Evolutionary conservation across 768 basidiomycete species (phyloP).

Genomic region (Cystobasidium tubakii): DNA sequence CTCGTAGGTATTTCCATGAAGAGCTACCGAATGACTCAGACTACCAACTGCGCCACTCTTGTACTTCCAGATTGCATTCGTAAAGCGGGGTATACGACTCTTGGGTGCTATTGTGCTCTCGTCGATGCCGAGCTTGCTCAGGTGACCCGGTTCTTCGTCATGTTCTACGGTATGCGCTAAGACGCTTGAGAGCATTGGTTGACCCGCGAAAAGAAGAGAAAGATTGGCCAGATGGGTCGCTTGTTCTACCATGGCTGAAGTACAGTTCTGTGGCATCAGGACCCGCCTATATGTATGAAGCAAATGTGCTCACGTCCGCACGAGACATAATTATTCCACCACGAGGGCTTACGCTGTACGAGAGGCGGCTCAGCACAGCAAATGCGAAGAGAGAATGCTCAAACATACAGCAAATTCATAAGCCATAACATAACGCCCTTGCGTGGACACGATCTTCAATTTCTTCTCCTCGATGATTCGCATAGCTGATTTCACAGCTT

Average conservation of each 20-base stretch:
- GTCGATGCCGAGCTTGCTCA: slow-evolving; percentile 74
- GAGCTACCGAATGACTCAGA: slow-evolving; percentile 77
- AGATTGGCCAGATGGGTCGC: slow-evolving; percentile 72
- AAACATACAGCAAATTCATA: slow-evolving; percentile 51
- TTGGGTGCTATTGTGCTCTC: slow-evolving; percentile 67
- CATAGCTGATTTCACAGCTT: slow-evolving; percentile 93
- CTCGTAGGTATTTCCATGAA: slow-evolving; percentile 87
- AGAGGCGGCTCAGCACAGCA: not conserved
- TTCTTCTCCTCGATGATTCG: slow-evolving; percentile 88
- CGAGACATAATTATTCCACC: slow-evolving; percentile 89
- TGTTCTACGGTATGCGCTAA: slow-evolving; percentile 82
- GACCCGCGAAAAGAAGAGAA: slow-evolving; percentile 93
- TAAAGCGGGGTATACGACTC: slow-evolving; percentile 86
- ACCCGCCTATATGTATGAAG: not conserved
- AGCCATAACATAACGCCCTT: slow-evolving; percentile 65
- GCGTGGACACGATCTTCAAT: slow-evolving; percentile 89
- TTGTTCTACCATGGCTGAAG: slow-evolving; percentile 66
- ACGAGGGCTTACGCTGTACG: slow-evolving; percentile 61
- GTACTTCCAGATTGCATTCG: slow-evolving; percentile 93
- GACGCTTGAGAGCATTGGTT: slow-evolving; percentile 67
- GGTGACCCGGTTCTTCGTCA: slow-evolving; percentile 78
- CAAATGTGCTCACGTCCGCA: slow-evolving; percentile 44
- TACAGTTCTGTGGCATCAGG: not conserved
- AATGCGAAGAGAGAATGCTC: not conserved
- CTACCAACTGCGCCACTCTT: slow-evolving; percentile 85